These are phyloP conservation scores for Boletus fagicola DNA, from an alignment of 768 basidiomycete species.

Conservation along the genomic window DNA sequence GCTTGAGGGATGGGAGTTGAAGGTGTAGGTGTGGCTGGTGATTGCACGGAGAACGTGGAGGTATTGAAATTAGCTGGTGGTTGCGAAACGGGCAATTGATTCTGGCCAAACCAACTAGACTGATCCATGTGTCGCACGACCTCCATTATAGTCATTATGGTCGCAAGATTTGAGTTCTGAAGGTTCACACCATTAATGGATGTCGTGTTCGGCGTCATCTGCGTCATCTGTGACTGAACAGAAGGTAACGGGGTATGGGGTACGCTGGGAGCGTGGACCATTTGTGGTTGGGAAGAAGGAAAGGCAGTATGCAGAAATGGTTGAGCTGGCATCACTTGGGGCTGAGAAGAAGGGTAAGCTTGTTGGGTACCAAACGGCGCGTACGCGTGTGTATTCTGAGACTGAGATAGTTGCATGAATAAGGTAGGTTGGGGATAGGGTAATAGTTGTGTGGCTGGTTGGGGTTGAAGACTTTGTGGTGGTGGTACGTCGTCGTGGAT, in stretches of 20 bases:
- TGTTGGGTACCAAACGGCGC: constrained; percentile 18
- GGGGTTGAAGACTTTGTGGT: constrained; percentile 4
- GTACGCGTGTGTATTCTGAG: constrained; percentile 18
- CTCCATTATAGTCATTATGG: constrained; percentile 32
- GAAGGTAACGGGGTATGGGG: constrained; percentile 15
- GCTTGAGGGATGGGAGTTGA: constrained; percentile 5
- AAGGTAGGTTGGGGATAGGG: constrained; percentile 13
- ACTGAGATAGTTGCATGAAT: constrained; percentile 17
- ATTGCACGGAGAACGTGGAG: constrained; percentile 5
- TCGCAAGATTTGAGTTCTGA: constrained; percentile 23
- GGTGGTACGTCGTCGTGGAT: not conserved
- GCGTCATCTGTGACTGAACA: constrained; percentile 17
- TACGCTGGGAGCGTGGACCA: constrained; percentile 2
- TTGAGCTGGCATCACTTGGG: constrained; percentile 17
- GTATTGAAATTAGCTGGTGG: constrained; percentile 2
- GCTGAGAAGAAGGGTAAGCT: constrained; percentile 18
- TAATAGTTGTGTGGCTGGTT: constrained; percentile 7
- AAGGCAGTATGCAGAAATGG: constrained; percentile 15
- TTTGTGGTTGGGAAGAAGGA: constrained; percentile 20
- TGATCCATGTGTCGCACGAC: constrained; percentile 32
- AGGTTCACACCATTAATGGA: constrained; percentile 11
- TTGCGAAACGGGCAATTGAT: constrained; percentile 19
- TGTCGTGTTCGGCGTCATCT: constrained; percentile 10
- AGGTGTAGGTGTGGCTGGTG: not conserved
- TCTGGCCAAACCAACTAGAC: constrained; percentile 19